A percentile compares a stretch with the other conserved stretches of the same genome.
Conservation (phyloP, 169 alveolate species). For the Neospora caninum region DNA sequence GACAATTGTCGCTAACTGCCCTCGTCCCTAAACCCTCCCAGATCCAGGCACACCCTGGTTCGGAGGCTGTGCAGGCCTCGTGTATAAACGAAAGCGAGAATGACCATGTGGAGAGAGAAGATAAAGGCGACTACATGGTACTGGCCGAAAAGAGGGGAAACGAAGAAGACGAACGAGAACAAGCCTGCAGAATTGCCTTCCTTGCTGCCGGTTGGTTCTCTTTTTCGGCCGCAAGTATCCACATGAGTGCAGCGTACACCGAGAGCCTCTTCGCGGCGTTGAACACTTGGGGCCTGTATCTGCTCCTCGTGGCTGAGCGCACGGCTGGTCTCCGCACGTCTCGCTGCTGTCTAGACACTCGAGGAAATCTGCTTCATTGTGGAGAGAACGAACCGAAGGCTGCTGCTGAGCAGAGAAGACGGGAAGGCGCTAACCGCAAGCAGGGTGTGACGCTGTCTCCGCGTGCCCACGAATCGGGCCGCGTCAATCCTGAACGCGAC, state of each 20-base stretch:
- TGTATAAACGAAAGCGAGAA: no score
- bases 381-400: no score
- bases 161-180: neutral
- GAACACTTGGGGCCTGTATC: conserved; percentile 21
- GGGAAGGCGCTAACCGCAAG: no score
- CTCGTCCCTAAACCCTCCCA: no score
- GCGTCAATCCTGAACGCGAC: no score
- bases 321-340: neutral
- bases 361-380: neutral
- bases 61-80: no score
- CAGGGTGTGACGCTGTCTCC: no score
- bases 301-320: neutral
- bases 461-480: no score
- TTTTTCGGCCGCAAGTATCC: conserved; percentile 34
- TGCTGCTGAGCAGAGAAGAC: no score
- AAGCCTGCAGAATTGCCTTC: neutral
- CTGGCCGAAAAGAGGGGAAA: neutral
- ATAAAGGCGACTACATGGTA: neutral
- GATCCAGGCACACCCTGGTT: no score
- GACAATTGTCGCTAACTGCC: neutral
- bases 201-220: conserved; percentile 25
- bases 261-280: conserved; percentile 38
- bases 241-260: conserved; percentile 57
- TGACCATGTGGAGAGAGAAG: neutral
- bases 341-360: neutral